These are phyloP conservation scores for Madurella fahalii DNA, from an alignment of 2,329 filamentous ascomycete genomes.

Conservation along the genomic window DNA sequence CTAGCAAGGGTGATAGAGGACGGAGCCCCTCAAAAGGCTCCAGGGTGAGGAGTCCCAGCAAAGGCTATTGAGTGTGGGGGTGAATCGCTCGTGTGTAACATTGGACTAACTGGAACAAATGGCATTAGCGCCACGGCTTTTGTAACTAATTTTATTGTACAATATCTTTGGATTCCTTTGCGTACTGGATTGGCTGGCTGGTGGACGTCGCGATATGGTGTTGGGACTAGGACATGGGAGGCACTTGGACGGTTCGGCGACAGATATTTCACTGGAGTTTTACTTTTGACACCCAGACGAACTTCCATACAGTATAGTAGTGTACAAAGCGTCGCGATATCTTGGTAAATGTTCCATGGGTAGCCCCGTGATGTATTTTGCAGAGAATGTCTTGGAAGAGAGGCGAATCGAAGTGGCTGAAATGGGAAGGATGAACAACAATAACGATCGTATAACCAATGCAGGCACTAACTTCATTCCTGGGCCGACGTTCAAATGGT, in stretches of 20 bases:
- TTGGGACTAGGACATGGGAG: background rate
- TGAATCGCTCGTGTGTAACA: background rate
- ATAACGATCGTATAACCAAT: no score
- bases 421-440: no score
- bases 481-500: no score
- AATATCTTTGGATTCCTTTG: background rate
- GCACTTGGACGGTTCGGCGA: background rate
- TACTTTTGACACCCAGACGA: no score
- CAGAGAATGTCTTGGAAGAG: no score
- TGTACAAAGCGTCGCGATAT: no score
- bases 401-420: no score
- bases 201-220: background rate
- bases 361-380: no score
- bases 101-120: background rate
- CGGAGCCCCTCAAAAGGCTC: slow-evolving; percentile 45
- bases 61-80: slow-evolving; percentile 13
- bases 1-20: slow-evolving; percentile 47
- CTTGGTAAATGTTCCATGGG: no score
- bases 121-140: background rate
- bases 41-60: slow-evolving; percentile 19
- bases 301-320: no score
- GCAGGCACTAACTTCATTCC: no score
- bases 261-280: background rate
- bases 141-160: slow-evolving; percentile 10
- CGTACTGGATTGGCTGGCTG: background rate